Evolutionary conservation across 2,329 filamentous ascomycete genomes (phyloP).

Genomic region (Xylaria sp.): DNA sequence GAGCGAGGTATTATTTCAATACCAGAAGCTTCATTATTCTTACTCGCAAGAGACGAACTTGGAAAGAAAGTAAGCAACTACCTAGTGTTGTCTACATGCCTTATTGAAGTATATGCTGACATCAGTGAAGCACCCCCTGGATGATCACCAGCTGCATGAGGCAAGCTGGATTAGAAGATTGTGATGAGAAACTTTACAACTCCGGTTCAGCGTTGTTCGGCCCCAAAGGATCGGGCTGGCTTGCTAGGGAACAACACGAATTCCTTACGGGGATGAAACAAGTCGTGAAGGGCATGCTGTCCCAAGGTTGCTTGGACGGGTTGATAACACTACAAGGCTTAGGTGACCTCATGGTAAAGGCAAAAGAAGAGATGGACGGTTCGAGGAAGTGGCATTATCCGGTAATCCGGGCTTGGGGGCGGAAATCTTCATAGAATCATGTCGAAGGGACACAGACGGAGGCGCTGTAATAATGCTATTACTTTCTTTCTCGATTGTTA

Average conservation of each 20-base stretch:
- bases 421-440: not conserved
- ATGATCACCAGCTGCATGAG: conserved; percentile 23
- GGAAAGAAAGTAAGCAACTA: conserved; percentile 19
- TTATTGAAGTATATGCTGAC: not conserved
- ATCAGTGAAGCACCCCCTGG: conserved; percentile 9
- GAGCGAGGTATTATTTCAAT: conserved; percentile 16
- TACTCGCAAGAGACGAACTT: not conserved
- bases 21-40: conserved; percentile 25
- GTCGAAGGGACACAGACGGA: not conserved
- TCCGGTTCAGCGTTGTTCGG: conserved; percentile 15
- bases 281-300: conserved; percentile 19
- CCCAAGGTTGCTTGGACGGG: conserved; percentile 27
- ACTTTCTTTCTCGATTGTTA: not conserved
- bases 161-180: conserved; percentile 14
- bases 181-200: conserved; percentile 14
- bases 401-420: conserved; percentile 20
- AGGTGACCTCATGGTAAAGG: not conserved
- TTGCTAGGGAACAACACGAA: conserved; percentile 12
- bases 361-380: conserved; percentile 18
- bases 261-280: not conserved
- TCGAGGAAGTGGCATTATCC: conserved; percentile 18
- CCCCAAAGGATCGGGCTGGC: conserved; percentile 17
- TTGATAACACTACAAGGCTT: conserved; percentile 23
- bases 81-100: no score
- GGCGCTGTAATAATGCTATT: no score